These are phyloP conservation scores for Silene latifolia DNA, from an alignment of 148 eudicot species.

Conservation along the genomic window DNA sequence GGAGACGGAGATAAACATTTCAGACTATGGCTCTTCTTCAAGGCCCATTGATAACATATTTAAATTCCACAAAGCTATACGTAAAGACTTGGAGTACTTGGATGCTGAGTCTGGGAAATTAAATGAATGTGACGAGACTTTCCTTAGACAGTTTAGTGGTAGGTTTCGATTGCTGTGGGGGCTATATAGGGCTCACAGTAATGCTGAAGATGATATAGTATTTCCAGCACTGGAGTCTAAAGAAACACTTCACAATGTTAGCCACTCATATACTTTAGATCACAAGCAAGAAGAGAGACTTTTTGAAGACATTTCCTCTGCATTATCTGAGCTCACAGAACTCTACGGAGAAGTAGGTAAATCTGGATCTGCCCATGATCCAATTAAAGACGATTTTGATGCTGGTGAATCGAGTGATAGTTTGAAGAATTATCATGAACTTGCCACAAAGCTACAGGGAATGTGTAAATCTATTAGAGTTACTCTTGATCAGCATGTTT, in stretches of 20 bases:
- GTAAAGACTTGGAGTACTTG: conserved; percentile 92
- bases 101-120: conserved; percentile 93
- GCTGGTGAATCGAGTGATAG: conserved; percentile 35
- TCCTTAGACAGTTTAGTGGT: conserved; percentile 83
- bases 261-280: conserved; percentile 97
- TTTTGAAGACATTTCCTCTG: conserved; percentile 85
- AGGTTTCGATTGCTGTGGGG: conserved; percentile 93
- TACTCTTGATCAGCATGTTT: conserved; percentile 87
- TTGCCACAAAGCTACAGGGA: conserved; percentile 85
- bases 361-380: conserved; percentile 27
- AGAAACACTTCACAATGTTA: conserved; percentile 93
- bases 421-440: conserved; percentile 60
- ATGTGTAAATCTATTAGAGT: conserved; percentile 97
- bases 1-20: conserved; percentile 67
- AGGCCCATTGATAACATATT: conserved; percentile 93
- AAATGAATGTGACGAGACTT: conserved; percentile 60
- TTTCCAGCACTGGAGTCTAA: conserved; percentile 93
- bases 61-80: conserved; percentile 88
- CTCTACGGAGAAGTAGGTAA: conserved; percentile 45
- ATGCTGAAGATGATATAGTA: conserved; percentile 96
- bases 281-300: conserved; percentile 95
- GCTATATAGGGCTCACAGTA: conserved; percentile 90
- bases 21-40: conserved; percentile 42
- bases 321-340: conserved; percentile 61
- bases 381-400: conserved; percentile 23